Evolutionary conservation across 2,329 filamentous ascomycete genomes (phyloP).

Genomic region (Metarhizium sp.): DNA sequence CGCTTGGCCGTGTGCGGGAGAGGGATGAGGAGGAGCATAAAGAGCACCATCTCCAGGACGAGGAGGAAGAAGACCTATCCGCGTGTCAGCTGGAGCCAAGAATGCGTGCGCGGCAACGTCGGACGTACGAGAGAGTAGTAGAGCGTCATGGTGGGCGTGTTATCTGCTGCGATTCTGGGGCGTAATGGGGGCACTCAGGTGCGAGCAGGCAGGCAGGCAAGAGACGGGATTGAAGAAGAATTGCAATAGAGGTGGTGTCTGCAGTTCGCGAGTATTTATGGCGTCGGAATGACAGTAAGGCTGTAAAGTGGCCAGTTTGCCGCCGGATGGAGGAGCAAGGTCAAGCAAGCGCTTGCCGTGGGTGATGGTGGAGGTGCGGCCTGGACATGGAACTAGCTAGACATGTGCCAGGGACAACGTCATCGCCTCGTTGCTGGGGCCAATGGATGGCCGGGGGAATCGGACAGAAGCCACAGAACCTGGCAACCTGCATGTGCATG

Average conservation of each 20-base stretch:
- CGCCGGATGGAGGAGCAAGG: not conserved
- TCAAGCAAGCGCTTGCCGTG: not conserved
- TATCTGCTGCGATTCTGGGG: not conserved
- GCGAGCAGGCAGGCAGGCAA: too few relatives aligned
- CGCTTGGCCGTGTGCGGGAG: constrained; percentile 80
- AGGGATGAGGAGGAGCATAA: constrained; percentile 73
- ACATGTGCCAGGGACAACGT: not conserved
- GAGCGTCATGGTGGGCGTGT: constrained; percentile 41
- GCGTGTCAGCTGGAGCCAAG: constrained; percentile 12
- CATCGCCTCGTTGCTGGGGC: too few relatives aligned
- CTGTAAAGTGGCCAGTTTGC: not conserved
- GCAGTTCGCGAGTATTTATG: not conserved
- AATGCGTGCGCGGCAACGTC: not conserved
- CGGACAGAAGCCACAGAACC: too few relatives aligned
- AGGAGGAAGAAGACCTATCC: constrained; percentile 71
- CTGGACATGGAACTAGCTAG: not conserved
- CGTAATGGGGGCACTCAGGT: not conserved
- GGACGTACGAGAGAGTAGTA: constrained; percentile 44
- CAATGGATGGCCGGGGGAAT: too few relatives aligned
- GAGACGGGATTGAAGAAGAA: too few relatives aligned
- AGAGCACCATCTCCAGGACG: constrained; percentile 74
- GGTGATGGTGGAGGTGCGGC: too few relatives aligned
- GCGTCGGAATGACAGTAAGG: not conserved
- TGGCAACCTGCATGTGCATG: too few relatives aligned
- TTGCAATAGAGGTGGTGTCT: too few relatives aligned